phyloP scores from a whole-genome alignment of 306 rosid species.

The Vachellia pachyceras region DNA sequence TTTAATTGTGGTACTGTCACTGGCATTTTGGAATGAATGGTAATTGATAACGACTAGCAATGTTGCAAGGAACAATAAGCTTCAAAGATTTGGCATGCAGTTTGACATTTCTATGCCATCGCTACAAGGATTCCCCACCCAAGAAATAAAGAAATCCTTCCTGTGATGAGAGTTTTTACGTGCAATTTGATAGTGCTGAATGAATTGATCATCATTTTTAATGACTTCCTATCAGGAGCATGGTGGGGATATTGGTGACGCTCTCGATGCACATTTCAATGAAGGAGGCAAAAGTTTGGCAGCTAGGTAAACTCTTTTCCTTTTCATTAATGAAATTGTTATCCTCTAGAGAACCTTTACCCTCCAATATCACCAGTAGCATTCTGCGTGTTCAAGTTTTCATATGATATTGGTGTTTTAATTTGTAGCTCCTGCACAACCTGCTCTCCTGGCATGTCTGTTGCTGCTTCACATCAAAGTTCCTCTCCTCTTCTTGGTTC shows the following conservation, averaged over 20 bases:
- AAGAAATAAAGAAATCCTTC: background rate
- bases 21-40: background rate
- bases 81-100: background rate
- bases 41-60: background rate
- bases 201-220: constrained; percentile 1
- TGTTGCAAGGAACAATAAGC: background rate
- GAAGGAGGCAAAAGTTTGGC: constrained; percentile 72
- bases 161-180: background rate
- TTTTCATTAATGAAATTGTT: constrained; percentile 11
- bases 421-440: too few species aligned
- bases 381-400: background rate
- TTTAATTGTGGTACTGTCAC: background rate
- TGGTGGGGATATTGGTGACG: constrained; percentile 83
- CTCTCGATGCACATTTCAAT: constrained; percentile 79
- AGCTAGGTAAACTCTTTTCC: constrained; percentile 51
- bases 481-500: too few species aligned
- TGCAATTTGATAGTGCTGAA: background rate
- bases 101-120: background rate
- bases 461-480: too few species aligned
- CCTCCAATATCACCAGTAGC: background rate
- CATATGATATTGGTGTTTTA: constrained; percentile 30
- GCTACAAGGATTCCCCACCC: too few species aligned
- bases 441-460: too few species aligned
- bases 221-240: constrained; percentile 65
- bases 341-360: background rate